These are phyloP conservation scores for Thuja plicata DNA, from an alignment of 83 land plant species.

Conservation along the genomic window DNA sequence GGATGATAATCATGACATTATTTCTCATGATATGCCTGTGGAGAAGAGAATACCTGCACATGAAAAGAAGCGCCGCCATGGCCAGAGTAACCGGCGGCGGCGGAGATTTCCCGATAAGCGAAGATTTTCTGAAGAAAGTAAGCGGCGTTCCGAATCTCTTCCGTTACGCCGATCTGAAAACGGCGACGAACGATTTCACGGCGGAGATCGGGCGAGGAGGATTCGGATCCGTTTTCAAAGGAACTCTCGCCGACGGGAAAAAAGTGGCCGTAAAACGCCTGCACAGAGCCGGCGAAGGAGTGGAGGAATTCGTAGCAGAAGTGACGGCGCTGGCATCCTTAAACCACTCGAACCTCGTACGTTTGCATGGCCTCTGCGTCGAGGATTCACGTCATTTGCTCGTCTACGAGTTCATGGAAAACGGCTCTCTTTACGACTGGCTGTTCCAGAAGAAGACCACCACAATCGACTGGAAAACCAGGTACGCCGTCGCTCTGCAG, in stretches of 20 bases:
- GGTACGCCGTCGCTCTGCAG: slow-evolving; percentile 7
- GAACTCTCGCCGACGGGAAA: slow-evolving; percentile 47
- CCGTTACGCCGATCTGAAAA: slow-evolving; percentile 46
- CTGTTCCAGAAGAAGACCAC: background rate
- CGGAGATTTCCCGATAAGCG: slow-evolving; percentile 34
- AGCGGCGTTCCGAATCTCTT: slow-evolving; percentile 51
- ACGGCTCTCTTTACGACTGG: background rate
- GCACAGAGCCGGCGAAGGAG: background rate
- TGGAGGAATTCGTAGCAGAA: too few relatives aligned
- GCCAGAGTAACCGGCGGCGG: too few relatives aligned
- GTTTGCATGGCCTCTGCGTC: slow-evolving; percentile 12
- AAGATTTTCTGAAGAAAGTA: slow-evolving; percentile 43
- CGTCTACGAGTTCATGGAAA: slow-evolving; percentile 25
- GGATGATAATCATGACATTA: too few relatives aligned
- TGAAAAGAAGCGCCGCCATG: too few relatives aligned
- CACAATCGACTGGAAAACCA: slow-evolving; percentile 13
- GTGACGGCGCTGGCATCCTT: background rate
- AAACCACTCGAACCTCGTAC: slow-evolving; percentile 22
- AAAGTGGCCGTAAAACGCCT: slow-evolving; percentile 57
- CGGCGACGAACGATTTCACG: slow-evolving; percentile 59
- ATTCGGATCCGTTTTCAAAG: slow-evolving; percentile 70
- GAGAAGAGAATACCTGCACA: too few relatives aligned
- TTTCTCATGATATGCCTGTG: too few relatives aligned
- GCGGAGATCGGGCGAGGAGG: slow-evolving; percentile 70
- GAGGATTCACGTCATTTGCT: background rate